These are phyloP conservation scores for Auriculariales sp. DNA, from an alignment of 768 basidiomycete species.

Conservation along the genomic window DNA sequence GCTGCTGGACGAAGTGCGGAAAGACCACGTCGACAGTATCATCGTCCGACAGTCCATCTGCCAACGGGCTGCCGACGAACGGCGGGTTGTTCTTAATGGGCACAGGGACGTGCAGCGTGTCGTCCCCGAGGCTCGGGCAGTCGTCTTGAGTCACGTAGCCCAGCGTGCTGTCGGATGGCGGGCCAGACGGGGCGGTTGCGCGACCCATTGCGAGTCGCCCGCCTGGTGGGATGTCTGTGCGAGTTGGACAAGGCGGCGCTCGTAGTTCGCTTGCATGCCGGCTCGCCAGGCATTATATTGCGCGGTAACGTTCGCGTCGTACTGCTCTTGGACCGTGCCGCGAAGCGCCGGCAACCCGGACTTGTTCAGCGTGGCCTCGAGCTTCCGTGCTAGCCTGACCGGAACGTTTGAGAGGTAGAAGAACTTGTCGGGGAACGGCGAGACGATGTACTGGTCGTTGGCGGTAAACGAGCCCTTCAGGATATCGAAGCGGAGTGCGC, in stretches of 20 bases:
- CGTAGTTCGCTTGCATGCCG: too few relatives aligned
- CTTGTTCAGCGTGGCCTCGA: conserved; percentile 21
- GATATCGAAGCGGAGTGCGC: conserved; percentile 50
- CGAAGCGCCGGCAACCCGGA: conserved; percentile 1
- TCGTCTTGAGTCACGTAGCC: conserved; percentile 53
- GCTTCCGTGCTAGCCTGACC: conserved; percentile 32
- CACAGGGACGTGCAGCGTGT: conserved; percentile 46
- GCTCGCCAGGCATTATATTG: conserved; percentile 4
- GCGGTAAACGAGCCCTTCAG: conserved; percentile 51
- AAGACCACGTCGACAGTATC: conserved; percentile 62
- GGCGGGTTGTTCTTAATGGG: conserved; percentile 38
- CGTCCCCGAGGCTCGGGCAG: conserved; percentile 70
- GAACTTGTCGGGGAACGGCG: conserved; percentile 55
- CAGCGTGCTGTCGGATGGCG: conserved; percentile 47
- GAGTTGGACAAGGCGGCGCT: too few relatives aligned
- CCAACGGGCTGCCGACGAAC: conserved; percentile 43
- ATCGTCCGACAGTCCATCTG: conserved; percentile 28
- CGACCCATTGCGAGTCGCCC: too few relatives aligned
- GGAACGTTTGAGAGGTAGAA: conserved; percentile 43
- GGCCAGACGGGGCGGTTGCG: too few relatives aligned
- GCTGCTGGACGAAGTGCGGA: conserved; percentile 46
- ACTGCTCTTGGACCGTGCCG: not conserved
- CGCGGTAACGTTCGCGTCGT: conserved; percentile 2
- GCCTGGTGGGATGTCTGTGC: too few relatives aligned
- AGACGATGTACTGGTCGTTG: conserved; percentile 67